Percentiles rank a stretch among this genome's conserved stretches.
Evolutionary conservation across 345 rosid species (phyloP).

Genomic region (Brassica nigra): DNA sequence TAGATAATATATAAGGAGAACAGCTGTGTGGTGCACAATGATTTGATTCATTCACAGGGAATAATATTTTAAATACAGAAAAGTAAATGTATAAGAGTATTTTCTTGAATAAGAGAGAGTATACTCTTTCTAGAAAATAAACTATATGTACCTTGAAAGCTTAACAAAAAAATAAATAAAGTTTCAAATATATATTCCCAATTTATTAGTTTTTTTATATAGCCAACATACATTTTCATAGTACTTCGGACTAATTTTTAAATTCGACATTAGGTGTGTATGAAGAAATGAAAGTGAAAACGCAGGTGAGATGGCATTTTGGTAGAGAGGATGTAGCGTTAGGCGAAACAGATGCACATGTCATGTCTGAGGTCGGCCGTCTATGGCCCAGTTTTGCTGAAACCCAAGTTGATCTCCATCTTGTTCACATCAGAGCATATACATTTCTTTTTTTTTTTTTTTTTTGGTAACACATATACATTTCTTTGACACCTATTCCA

Average conservation of each 20-base stretch:
- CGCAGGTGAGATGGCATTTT: conserved; percentile 12
- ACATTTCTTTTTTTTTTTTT: too few relatives aligned
- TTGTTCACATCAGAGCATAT: not conserved
- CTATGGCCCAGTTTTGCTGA: conserved; percentile 28
- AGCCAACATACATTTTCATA: not conserved
- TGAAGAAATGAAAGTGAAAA: not conserved
- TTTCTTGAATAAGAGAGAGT: not conserved
- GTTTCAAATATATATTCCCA: not conserved
- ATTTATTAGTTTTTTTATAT: not conserved
- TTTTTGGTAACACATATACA: too few relatives aligned
- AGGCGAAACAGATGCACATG: conserved; percentile 35
- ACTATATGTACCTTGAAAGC: not conserved
- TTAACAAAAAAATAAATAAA: not conserved
- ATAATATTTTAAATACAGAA: not conserved
- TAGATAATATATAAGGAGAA: not conserved
- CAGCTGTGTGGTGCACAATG: not conserved
- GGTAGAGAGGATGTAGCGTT: conserved; percentile 19
- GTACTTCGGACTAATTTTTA: not conserved
- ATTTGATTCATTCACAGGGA: not conserved
- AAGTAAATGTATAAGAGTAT: not conserved
- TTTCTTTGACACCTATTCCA: conserved; percentile 1
- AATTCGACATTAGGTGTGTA: not conserved
- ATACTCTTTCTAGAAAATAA: not conserved
- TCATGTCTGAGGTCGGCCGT: conserved; percentile 38
- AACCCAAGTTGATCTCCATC: conserved; percentile 41